Base-by-base conservation (phyloP, 352 stramenopile genomes). In the Thalassiosira mediterranea region DNA sequence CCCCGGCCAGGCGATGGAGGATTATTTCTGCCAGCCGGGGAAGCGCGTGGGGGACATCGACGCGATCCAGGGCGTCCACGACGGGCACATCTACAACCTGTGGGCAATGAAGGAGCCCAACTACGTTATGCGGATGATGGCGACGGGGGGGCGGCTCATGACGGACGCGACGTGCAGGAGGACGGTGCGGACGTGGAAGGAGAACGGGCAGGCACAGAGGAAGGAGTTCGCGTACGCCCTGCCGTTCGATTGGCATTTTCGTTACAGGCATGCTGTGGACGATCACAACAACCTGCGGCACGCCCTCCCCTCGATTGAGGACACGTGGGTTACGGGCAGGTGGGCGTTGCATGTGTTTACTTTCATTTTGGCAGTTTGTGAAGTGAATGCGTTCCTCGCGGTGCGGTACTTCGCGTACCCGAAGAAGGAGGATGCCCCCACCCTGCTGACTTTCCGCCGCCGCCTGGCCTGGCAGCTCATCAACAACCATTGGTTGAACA, bases 61-160 rank as follows among this genome's bases (percentile, higher is more conserved):
- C 8, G 23, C 44, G 23, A 15, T 71, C 5, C 19, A 47, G 7
- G 44, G 21, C 10, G 49, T 19, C n/a, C 29, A 47, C 29, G 47
- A 71, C 29, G 31, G 51, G 21, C 23, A 40, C 15, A 13, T 19
- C 2, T 65, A 64, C 25, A 15, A 42, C 23, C 34, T 77, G 23
- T 52, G 51, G 42, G 17, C 21, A n/a, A 69, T 73, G 51, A 79
- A 79, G 52, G 70, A 79, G 34, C 61, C 52, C 5, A 57, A 74
- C 13, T 79, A 79, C 62, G 53, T 79, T 19, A 79, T 74, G 70
- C 19, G 11, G 17, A 60, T 79, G 29, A 79, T 79, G 70, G n/a
- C 62, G n/a, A 75, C 62, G 13, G 59, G 66, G 15, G 60, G 69
- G 10, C 29, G 38, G 17, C n/a, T 57, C 26, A 17, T 42, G 1